Percentiles rank a stretch among this genome's conserved stretches.
Conservation (phyloP, 768 basidiomycete species). For the Auriscalpium orientale region DNA sequence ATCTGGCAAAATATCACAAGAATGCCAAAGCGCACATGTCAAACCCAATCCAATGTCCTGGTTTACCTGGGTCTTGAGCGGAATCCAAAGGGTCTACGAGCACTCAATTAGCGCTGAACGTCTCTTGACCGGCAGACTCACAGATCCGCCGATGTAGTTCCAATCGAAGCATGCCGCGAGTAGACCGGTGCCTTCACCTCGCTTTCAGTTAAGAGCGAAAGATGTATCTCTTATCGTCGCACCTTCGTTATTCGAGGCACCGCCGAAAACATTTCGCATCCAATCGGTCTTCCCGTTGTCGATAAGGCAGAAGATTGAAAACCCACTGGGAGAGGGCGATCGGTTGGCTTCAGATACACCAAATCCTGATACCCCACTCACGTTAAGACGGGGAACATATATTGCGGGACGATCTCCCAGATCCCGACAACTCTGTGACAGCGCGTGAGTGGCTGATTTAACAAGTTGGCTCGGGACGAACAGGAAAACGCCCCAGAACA, state of each 20-base stretch:
- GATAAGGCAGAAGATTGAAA: slow-evolving; percentile 28
- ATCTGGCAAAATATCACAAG: background rate
- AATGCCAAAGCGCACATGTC: slow-evolving; percentile 7
- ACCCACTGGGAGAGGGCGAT: slow-evolving; percentile 6
- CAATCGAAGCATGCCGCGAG: slow-evolving; percentile 24
- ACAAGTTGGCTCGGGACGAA: slow-evolving; percentile 19
- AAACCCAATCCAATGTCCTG: slow-evolving; percentile 17
- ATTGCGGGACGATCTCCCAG: slow-evolving; percentile 34
- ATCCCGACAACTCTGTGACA: slow-evolving; percentile 7
- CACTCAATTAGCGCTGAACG: background rate
- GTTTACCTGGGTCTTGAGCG: slow-evolving; percentile 16
- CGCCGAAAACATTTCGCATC: slow-evolving; percentile 31
- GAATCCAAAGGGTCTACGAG: slow-evolving; percentile 1
- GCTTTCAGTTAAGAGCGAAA: no score
- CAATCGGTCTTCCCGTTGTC: slow-evolving; percentile 19
- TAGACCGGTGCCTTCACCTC: slow-evolving; percentile 12
- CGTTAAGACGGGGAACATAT: slow-evolving; percentile 25
- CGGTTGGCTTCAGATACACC: background rate
- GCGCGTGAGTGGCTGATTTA: background rate
- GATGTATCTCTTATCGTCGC: no score
- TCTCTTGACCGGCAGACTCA: background rate
- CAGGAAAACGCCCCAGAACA: slow-evolving; percentile 33
- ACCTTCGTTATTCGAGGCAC: slow-evolving; percentile 31
- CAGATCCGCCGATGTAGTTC: slow-evolving; percentile 18
- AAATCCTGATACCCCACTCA: background rate